phyloP scores from a whole-genome alignment of 306 rosid species.

The Rosa multiflora region DNA sequence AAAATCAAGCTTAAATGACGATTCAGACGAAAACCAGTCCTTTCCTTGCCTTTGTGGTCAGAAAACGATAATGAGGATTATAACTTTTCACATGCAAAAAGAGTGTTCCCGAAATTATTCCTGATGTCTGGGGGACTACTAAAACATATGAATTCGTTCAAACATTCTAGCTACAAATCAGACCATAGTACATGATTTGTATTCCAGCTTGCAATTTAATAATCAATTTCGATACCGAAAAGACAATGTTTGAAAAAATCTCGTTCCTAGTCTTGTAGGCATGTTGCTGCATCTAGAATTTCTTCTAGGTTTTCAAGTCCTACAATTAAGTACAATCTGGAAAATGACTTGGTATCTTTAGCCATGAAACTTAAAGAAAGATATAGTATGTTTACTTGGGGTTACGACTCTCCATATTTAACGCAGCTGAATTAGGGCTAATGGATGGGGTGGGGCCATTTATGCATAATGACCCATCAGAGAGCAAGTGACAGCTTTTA shows the following conservation, averaged over 20 bases:
- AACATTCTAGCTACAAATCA: background rate
- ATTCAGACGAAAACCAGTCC: background rate
- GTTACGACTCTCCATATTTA: constrained; percentile 19
- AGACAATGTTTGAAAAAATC: background rate
- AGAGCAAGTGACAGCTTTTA: constrained; percentile 13
- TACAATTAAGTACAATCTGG: background rate
- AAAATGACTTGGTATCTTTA: background rate
- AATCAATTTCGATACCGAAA: background rate
- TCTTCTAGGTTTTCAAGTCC: background rate
- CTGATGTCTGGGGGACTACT: background rate
- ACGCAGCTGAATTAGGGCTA: constrained; percentile 28
- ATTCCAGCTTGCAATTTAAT: background rate
- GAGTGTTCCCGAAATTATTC: background rate
- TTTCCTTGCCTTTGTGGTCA: background rate
- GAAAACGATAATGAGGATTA: background rate
- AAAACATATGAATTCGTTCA: background rate
- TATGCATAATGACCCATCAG: background rate
- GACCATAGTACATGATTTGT: background rate
- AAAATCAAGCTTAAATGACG: background rate
- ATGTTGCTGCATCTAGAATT: background rate
- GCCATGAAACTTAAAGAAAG: background rate
- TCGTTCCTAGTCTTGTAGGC: background rate
- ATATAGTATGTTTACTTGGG: background rate
- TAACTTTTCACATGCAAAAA: background rate
- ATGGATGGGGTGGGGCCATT: constrained; percentile 18